Percentiles rank a stretch among this genome's conserved stretches.
Evolutionary conservation across 2,329 filamentous ascomycete species (phyloP).

Genomic region (Penicillium olsonii): DNA sequence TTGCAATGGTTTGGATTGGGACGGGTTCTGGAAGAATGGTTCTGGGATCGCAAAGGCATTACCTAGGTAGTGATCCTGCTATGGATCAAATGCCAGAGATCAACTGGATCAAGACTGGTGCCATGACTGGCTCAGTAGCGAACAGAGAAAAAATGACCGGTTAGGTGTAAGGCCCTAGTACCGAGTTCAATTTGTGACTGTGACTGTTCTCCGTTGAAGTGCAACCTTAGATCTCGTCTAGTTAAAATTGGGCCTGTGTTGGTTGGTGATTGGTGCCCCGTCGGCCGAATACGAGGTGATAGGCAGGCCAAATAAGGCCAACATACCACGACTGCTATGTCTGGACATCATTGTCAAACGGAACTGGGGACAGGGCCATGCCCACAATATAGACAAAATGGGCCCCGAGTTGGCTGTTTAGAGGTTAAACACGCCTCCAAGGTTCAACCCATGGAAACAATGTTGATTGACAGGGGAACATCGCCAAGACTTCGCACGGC

Average conservation of each 20-base stretch:
- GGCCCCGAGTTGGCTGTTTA: neutral
- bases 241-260: neutral
- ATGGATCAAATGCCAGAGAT: too few relatives aligned
- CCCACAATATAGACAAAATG: too few relatives aligned
- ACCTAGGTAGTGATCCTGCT: too few relatives aligned
- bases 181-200: neutral
- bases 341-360: neutral
- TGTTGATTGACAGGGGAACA: neutral
- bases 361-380: too few relatives aligned
- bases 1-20: neutral
- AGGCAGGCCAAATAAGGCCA: neutral
- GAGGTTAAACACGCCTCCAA: too few relatives aligned
- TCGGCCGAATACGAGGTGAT: constrained; percentile 10
- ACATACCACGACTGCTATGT: neutral
- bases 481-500: neutral
- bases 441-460: neutral
- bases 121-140: too few relatives aligned
- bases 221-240: neutral
- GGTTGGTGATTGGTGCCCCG: constrained; percentile 7
- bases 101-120: too few relatives aligned
- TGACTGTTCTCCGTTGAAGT: neutral
- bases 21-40: neutral
- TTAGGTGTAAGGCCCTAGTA: too few relatives aligned
- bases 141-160: too few relatives aligned
- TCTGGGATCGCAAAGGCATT: too few relatives aligned